phyloP scores from a whole-genome alignment of 345 rosid species.

The Theobroma cacao region DNA sequence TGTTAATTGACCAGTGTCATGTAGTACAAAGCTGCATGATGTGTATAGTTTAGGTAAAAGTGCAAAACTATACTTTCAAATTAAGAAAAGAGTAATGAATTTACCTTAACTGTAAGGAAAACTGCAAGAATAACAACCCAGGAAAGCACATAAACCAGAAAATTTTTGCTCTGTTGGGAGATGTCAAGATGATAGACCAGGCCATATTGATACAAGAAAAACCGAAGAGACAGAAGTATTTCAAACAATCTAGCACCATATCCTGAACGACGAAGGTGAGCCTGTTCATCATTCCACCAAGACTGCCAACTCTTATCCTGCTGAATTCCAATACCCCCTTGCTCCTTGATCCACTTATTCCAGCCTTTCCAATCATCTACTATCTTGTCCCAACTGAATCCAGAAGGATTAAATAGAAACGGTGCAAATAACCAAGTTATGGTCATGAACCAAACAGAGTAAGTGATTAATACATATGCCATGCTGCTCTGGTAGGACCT shows the following conservation, averaged over 20 bases:
- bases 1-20: neutral
- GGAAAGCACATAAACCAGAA: slow-evolving; percentile 84
- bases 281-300: slow-evolving; percentile 96
- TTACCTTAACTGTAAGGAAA: slow-evolving; percentile 81
- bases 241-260: slow-evolving; percentile 70
- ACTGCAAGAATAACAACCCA: slow-evolving; percentile 88
- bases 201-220: slow-evolving; percentile 94
- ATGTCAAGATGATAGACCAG: slow-evolving; percentile 98
- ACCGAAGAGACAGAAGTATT: slow-evolving; percentile 74
- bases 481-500: slow-evolving; percentile 80
- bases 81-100: neutral
- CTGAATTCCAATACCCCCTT: slow-evolving; percentile 94
- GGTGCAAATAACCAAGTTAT: slow-evolving; percentile 95
- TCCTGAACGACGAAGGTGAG: slow-evolving; percentile 74
- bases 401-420: slow-evolving; percentile 89
- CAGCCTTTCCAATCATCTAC: slow-evolving; percentile 97
- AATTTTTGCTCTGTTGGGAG: slow-evolving; percentile 72
- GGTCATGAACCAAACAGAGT: slow-evolving; percentile 95
- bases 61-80: neutral
- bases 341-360: slow-evolving; percentile 96
- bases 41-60: neutral
- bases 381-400: slow-evolving; percentile 83
- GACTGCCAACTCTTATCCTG: slow-evolving; percentile 98
- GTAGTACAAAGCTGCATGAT: neutral
- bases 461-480: slow-evolving; percentile 81